These are phyloP conservation scores for Basidiobolus meristosporus DNA, from an alignment of 371 early-diverging fungal species.

Conservation along the genomic window DNA sequence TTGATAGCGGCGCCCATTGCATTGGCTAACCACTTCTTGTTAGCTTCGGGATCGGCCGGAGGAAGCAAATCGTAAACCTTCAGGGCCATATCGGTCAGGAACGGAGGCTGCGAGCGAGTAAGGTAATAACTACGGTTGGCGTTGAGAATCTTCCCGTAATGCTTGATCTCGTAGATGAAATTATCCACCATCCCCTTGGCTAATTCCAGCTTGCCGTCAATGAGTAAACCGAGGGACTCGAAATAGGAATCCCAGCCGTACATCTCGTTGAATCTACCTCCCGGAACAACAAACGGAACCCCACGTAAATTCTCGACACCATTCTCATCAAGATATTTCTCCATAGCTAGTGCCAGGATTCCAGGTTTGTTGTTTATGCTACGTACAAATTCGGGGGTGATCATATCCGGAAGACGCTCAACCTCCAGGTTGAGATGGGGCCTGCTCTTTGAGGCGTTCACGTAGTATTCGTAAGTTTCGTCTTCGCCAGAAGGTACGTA, in stretches of 20 bases:
- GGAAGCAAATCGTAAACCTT: constrained; percentile 43
- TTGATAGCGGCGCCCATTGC: constrained; percentile 65
- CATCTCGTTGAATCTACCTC: constrained; percentile 97
- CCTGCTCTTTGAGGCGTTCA: constrained; percentile 29
- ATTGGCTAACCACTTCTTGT: constrained; percentile 59
- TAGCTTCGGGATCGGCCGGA: constrained; percentile 20
- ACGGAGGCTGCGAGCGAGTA: constrained; percentile 92
- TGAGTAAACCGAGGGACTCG: constrained; percentile 71
- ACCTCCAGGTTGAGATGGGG: constrained; percentile 65
- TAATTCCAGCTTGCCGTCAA: constrained; percentile 64
- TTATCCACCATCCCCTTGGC: constrained; percentile 91
- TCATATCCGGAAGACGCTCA: constrained; percentile 59
- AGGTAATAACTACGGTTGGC: constrained; percentile 94
- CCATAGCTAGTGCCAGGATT: constrained; percentile 70
- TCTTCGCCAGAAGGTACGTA: constrained; percentile 75
- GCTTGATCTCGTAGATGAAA: constrained; percentile 85
- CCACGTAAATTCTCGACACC: constrained; percentile 36
- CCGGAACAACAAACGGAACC: constrained; percentile 90
- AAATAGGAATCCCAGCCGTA: constrained; percentile 98
- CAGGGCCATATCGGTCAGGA: constrained; percentile 89
- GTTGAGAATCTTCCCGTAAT: constrained; percentile 94
- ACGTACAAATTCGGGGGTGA: constrained; percentile 81
- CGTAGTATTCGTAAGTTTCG: constrained; percentile 63
- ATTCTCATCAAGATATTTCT: constrained; percentile 22
- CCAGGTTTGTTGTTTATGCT: constrained; percentile 78